Evolutionary conservation across 2,329 filamentous ascomycete genomes (phyloP).

Genomic region (Teratosphaeria viscida): DNA sequence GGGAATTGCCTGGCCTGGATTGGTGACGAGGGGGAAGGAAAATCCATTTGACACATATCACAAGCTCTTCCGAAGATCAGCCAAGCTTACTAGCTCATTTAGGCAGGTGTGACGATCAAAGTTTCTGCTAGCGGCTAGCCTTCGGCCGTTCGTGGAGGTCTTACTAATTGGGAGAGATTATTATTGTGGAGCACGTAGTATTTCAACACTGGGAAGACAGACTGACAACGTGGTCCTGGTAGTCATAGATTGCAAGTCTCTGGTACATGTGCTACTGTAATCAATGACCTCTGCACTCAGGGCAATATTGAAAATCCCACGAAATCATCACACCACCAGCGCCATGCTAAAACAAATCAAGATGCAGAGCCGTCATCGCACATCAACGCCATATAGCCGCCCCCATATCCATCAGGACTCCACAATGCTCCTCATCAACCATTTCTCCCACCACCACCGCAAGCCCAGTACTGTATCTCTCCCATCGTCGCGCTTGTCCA

Average conservation of each 20-base stretch:
- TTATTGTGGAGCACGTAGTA: background rate
- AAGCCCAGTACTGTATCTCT: constrained; percentile 49
- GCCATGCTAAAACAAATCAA: constrained; percentile 6
- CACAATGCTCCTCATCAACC: constrained; percentile 30
- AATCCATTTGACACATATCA: too few species aligned
- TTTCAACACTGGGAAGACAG: background rate
- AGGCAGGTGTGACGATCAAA: too few species aligned
- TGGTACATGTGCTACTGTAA: background rate
- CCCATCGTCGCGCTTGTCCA: constrained; percentile 50
- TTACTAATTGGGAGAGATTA: too few species aligned
- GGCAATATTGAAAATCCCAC: background rate
- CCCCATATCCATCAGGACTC: background rate
- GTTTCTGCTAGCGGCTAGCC: too few species aligned
- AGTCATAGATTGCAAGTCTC: background rate
- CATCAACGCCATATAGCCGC: background rate
- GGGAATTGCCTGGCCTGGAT: too few species aligned
- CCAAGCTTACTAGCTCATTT: too few species aligned
- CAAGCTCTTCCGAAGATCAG: background rate
- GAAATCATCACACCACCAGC: constrained; percentile 1
- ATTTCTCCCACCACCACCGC: constrained; percentile 50
- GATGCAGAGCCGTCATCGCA: background rate
- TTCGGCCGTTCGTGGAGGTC: too few species aligned
- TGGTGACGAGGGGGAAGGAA: too few species aligned
- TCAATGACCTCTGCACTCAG: background rate
- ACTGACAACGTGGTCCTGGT: background rate